A percentile compares a stretch with the other conserved stretches of the same genome.
phyloP scores from a whole-genome alignment of 2,329 filamentous ascomycete species.

The Aspergillus nomiae region DNA sequence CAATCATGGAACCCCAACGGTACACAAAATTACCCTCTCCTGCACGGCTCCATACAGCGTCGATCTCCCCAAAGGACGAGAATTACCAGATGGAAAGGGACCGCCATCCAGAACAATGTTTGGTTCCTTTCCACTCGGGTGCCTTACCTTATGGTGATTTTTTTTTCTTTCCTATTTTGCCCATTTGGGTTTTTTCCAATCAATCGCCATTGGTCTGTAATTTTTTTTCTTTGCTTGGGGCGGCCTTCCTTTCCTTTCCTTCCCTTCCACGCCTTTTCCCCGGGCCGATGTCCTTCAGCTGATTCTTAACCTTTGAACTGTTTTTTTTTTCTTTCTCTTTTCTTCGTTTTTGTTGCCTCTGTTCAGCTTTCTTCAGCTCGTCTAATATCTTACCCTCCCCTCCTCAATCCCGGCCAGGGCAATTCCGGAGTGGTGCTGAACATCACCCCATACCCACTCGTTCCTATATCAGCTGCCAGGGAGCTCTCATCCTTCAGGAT shows the following conservation, averaged over 20 bases:
- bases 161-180: neutral
- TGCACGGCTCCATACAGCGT: neutral
- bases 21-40: neutral
- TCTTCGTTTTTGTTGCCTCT: constrained; percentile 5
- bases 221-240: constrained; percentile 15
- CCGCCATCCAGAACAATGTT: neutral
- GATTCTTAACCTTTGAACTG: constrained; percentile 5
- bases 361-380: constrained; percentile 4
- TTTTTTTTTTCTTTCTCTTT: constrained; percentile 1
- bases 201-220: neutral
- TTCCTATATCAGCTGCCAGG: constrained; percentile 5
- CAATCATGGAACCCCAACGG: constrained; percentile 1
- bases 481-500: constrained; percentile 13
- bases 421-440: constrained; percentile 2
- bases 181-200: neutral
- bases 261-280: neutral
- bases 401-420: neutral
- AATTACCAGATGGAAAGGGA: neutral
- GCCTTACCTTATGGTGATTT: neutral
- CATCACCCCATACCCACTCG: constrained; percentile 9
- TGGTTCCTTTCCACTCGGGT: neutral
- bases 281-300: constrained; percentile 3
- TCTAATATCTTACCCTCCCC: neutral
- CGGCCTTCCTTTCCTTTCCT: neutral
- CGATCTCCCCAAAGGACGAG: neutral